phyloP scores from a whole-genome alignment of 192 early-diverging fungal species.

The Podila horticola region DNA sequence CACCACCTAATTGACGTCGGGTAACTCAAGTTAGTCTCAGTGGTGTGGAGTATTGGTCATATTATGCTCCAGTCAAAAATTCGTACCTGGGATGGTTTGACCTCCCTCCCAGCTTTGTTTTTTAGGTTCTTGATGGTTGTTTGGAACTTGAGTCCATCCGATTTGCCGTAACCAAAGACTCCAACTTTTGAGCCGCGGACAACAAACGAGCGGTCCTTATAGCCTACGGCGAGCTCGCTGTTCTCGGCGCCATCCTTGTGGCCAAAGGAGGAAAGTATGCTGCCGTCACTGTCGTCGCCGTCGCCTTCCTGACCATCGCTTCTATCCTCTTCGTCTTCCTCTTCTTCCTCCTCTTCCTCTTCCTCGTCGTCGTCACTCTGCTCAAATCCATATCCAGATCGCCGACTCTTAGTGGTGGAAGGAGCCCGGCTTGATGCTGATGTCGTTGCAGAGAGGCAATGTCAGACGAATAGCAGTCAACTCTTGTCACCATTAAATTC shows the following conservation, averaged over 20 bases:
- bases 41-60: too few species aligned
- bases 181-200: constrained; percentile 91
- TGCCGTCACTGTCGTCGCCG: constrained; percentile 55
- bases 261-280: constrained; percentile 30
- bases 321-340: background rate
- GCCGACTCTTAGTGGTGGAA: too few species aligned
- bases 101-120: constrained; percentile 63
- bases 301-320: constrained; percentile 40
- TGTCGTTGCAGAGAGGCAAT: background rate
- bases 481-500: background rate
- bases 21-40: constrained; percentile 32
- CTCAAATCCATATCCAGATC: too few species aligned
- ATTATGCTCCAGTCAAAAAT: too few species aligned
- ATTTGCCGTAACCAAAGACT: constrained; percentile 83
- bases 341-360: constrained; percentile 37
- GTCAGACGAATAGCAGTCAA: background rate
- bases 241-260: constrained; percentile 60
- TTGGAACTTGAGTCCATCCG: constrained; percentile 78
- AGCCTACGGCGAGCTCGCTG: constrained; percentile 84
- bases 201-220: constrained; percentile 92
- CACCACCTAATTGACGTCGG: too few species aligned
- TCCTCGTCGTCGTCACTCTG: constrained; percentile 5
- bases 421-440: too few species aligned
- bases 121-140: constrained; percentile 84
- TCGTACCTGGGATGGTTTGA: constrained; percentile 81